Evolutionary conservation across 768 basidiomycete species (phyloP).

Genomic region (Cytidiella melzeri): DNA sequence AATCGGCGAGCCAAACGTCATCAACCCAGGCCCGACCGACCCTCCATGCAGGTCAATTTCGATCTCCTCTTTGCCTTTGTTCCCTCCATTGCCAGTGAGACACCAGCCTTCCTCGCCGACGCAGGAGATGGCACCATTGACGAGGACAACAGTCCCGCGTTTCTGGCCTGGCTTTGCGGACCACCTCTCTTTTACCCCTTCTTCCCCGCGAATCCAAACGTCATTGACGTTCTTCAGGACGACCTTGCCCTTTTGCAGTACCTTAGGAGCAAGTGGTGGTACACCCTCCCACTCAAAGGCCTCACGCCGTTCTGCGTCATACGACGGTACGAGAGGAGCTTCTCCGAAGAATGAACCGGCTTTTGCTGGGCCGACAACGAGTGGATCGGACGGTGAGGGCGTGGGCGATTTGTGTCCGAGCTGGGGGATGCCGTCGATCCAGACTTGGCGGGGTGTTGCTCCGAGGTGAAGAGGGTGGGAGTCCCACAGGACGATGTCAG

Average conservation of each 20-base stretch:
- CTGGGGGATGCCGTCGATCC: conserved; percentile 83
- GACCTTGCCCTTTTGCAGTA: conserved; percentile 32
- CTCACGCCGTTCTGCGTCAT: conserved; percentile 57
- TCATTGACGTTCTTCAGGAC: conserved; percentile 60
- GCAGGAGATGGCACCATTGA: conserved; percentile 35
- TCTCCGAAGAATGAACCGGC: conserved; percentile 25
- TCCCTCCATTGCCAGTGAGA: conserved; percentile 1
- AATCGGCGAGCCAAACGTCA: conserved; percentile 65
- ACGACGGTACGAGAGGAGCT: conserved; percentile 59
- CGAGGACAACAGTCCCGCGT: conserved; percentile 28
- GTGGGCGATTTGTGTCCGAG: conserved; percentile 34
- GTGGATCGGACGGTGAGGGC: conserved; percentile 6
- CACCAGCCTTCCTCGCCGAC: conserved; percentile 23
- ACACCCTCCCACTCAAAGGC: conserved; percentile 66
- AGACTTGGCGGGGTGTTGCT: conserved; percentile 51
- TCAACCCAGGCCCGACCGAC: conserved; percentile 58
- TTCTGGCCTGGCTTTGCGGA: conserved; percentile 21
- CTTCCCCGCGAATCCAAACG: conserved; percentile 22
- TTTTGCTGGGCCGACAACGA: conserved; percentile 22
- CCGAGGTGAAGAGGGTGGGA: conserved; percentile 38
- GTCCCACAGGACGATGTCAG: conserved; percentile 38
- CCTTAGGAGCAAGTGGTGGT: conserved; percentile 54
- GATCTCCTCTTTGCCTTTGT: conserved; percentile 2
- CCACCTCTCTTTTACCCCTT: conserved; percentile 31
- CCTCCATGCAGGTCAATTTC: conserved; percentile 67